These are phyloP conservation scores for Colletotrichum cordylinicola DNA, from an alignment of 2,329 filamentous ascomycete species.

Conservation along the genomic window DNA sequence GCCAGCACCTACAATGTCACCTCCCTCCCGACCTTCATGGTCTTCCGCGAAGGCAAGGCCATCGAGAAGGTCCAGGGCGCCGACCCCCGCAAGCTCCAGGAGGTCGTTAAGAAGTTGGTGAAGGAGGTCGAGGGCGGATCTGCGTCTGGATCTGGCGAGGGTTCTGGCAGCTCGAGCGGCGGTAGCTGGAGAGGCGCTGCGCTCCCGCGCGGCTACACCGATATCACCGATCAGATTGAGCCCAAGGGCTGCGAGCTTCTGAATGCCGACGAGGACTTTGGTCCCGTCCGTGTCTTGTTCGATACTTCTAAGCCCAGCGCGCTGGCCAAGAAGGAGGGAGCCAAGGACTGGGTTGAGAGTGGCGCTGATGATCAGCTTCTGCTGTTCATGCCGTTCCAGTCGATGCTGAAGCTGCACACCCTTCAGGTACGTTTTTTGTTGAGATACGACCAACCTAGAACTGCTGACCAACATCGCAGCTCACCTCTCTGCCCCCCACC, in stretches of 20 bases:
- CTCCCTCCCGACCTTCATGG: constrained; percentile 88
- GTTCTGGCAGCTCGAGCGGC: constrained; percentile 47
- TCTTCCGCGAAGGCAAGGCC: constrained; percentile 76
- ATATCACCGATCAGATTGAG: constrained; percentile 86
- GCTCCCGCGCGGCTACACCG: constrained; percentile 79
- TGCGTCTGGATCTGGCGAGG: constrained; percentile 40
- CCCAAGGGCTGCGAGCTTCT: constrained; percentile 81
- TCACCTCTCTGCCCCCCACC: constrained; percentile 78
- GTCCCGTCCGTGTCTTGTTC: constrained; percentile 76
- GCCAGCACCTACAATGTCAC: constrained; percentile 76
- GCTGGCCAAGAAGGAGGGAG: constrained; percentile 60
- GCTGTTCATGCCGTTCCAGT: constrained; percentile 89
- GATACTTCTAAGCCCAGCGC: constrained; percentile 70
- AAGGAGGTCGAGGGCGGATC: constrained; percentile 60
- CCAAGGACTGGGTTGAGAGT: constrained; percentile 89
- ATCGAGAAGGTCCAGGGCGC: constrained; percentile 77
- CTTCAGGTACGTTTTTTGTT: constrained; percentile 56
- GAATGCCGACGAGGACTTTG: constrained; percentile 82
- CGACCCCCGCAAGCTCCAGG: constrained; percentile 72
- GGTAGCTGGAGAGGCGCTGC: constrained; percentile 75
- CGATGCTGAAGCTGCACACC: constrained; percentile 87
- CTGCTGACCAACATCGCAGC: constrained; percentile 50
- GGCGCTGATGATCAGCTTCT: constrained; percentile 97
- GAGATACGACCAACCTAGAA: neutral
- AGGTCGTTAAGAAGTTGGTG: constrained; percentile 74